phyloP scores from a whole-genome alignment of 257 asterid genomes.

The Solanum virginianum region DNA sequence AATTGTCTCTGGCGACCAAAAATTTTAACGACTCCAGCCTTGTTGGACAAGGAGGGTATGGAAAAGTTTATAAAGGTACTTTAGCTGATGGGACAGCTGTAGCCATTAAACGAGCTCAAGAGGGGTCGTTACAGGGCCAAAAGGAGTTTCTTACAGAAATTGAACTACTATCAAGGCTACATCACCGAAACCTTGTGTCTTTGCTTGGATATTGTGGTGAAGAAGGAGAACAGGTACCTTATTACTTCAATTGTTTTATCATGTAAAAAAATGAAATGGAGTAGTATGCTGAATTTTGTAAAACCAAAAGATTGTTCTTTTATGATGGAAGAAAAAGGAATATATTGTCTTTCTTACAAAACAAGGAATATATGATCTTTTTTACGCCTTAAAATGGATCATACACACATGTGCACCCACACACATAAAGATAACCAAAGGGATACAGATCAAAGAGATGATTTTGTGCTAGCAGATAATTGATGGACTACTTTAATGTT shows the following conservation, averaged over 20 bases:
- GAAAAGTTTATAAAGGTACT: constrained; percentile 83
- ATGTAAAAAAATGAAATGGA: background rate
- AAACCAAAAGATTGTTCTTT: background rate
- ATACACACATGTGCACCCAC: background rate
- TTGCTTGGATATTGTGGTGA: constrained; percentile 86
- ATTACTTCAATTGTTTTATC: background rate
- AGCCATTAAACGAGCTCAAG: constrained; percentile 91
- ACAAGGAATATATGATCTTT: no score
- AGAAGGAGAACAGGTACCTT: constrained; percentile 90
- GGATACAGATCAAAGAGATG: background rate
- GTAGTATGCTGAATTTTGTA: background rate
- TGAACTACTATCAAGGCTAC: constrained; percentile 77
- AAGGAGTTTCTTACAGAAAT: constrained; percentile 94
- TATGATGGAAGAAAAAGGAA: background rate
- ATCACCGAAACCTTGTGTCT: constrained; percentile 83
- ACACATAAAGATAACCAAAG: background rate
- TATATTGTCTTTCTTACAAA: background rate
- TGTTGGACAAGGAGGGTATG: constrained; percentile 95
- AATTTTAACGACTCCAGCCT: constrained; percentile 41
- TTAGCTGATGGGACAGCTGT: constrained; percentile 69
- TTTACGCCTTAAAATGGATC: background rate
- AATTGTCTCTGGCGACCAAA: constrained; percentile 59
- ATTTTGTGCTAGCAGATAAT: background rate
- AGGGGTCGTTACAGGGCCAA: constrained; percentile 92
- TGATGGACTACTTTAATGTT: background rate